phyloP scores from a whole-genome alignment of 306 rosid species.

The Vachellia pachyceras region DNA sequence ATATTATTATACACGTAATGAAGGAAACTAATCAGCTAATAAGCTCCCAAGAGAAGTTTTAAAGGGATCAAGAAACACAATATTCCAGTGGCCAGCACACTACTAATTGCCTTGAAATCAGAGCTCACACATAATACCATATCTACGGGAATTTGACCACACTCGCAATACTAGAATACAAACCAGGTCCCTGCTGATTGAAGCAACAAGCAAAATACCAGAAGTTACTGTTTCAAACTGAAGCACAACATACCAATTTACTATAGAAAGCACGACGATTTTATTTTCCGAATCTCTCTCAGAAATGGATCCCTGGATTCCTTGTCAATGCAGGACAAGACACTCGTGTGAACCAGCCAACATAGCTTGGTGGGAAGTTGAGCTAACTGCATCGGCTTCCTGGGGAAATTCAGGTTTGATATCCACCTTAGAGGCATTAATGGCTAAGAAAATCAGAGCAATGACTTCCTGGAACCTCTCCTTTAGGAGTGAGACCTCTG shows the following conservation, averaged over 20 bases:
- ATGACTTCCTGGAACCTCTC: slow-evolving; percentile 40
- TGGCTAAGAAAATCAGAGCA: slow-evolving; percentile 68
- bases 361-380: slow-evolving; percentile 43
- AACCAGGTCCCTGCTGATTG: slow-evolving; percentile 36
- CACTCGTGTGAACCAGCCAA: slow-evolving; percentile 72
- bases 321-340: slow-evolving; percentile 62
- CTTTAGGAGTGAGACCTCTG: slow-evolving; percentile 34
- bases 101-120: background rate
- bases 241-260: slow-evolving; percentile 39
- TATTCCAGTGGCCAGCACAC: background rate
- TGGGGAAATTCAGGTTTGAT: background rate
- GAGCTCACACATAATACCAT: background rate
- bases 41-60: slow-evolving; percentile 33
- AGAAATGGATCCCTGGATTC: background rate
- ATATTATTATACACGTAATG: slow-evolving; percentile 2
- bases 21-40: background rate
- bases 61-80: slow-evolving; percentile 4
- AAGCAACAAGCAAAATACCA: slow-evolving; percentile 39
- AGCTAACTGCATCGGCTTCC: slow-evolving; percentile 43
- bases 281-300: slow-evolving; percentile 11
- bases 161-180: no score
- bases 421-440: slow-evolving; percentile 45
- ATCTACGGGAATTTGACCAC: background rate
- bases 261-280: slow-evolving; percentile 33
- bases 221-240: slow-evolving; percentile 40